Conservation (phyloP, 1,284 basidiomycete genomes). For the Tilletia walkeri region DNA sequence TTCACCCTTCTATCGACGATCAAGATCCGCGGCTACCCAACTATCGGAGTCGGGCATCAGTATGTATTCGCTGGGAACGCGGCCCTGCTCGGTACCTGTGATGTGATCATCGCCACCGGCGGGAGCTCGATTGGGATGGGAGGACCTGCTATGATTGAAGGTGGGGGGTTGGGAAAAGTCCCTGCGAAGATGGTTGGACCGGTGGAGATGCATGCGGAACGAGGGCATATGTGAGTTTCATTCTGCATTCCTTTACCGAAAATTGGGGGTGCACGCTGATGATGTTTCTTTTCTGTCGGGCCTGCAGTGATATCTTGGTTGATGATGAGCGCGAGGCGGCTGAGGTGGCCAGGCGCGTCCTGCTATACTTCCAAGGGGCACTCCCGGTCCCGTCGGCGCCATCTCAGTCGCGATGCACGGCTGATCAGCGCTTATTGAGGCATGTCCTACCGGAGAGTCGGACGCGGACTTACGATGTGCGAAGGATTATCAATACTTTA, state of each 20-base stretch:
- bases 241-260: no score
- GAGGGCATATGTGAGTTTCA: slow-evolving; percentile 24
- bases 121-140: slow-evolving; percentile 38
- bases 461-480: slow-evolving; percentile 36
- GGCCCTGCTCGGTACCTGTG: slow-evolving; percentile 38
- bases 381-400: slow-evolving; percentile 3
- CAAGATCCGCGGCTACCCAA: slow-evolving; percentile 29
- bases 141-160: slow-evolving; percentile 41
- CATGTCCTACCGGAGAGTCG: slow-evolving; percentile 30
- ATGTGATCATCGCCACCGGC: slow-evolving; percentile 33
- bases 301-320: slow-evolving; percentile 31
- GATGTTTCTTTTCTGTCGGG: no score
- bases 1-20: slow-evolving; percentile 37
- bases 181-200: slow-evolving; percentile 35
- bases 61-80: slow-evolving; percentile 44
- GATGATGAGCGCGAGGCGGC: slow-evolving; percentile 30
- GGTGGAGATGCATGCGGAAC: slow-evolving; percentile 25
- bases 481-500: slow-evolving; percentile 29
- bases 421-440: slow-evolving; percentile 26
- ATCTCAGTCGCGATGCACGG: slow-evolving; percentile 24
- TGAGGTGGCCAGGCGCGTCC: slow-evolving; percentile 20
- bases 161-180: slow-evolving; percentile 34
- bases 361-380: slow-evolving; percentile 30
- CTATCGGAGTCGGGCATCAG: slow-evolving; percentile 34
- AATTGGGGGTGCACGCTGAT: no score